Percentiles rank a stretch among this genome's conserved stretches.
Conservation (phyloP, 179 eudicot species). For the Actinidia arguta region DNA sequence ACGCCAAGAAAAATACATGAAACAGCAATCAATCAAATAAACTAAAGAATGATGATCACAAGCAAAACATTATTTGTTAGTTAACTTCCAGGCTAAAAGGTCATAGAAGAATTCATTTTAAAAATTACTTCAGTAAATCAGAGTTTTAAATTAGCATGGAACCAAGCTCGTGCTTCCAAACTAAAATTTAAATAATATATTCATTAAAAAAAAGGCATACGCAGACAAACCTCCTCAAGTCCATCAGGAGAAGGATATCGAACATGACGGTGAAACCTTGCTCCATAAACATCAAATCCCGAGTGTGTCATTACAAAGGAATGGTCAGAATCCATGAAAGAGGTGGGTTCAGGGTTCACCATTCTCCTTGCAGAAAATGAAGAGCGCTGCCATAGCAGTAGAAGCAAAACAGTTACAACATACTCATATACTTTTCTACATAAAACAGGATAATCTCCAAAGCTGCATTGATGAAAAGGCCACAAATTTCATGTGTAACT, state of each 20-base stretch:
- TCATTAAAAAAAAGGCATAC: background rate
- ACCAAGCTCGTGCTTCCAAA: background rate
- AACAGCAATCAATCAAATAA: background rate
- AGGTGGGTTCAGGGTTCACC: slow-evolving; percentile 61
- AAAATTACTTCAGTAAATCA: background rate
- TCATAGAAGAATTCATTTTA: background rate
- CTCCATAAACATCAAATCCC: slow-evolving; percentile 65
- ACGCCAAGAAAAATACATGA: background rate
- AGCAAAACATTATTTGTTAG: background rate
- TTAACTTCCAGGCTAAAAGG: background rate
- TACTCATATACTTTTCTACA: background rate
- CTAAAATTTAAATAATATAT: background rate
- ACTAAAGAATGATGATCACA: background rate
- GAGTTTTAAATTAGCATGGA: background rate
- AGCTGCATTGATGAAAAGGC: background rate
- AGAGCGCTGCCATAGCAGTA: slow-evolving; percentile 54
- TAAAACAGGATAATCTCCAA: background rate
- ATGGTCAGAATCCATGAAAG: slow-evolving; percentile 55
- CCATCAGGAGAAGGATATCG: slow-evolving; percentile 78
- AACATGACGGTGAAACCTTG: slow-evolving; percentile 75
- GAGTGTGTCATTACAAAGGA: slow-evolving; percentile 48
- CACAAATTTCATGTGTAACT: background rate
- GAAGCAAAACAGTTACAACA: slow-evolving; percentile 14
- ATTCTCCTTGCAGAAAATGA: slow-evolving; percentile 68
- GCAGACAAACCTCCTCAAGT: slow-evolving; percentile 75